phyloP scores from a whole-genome alignment of 108 stramenopile genomes.

The Nitzschia sp. region DNA sequence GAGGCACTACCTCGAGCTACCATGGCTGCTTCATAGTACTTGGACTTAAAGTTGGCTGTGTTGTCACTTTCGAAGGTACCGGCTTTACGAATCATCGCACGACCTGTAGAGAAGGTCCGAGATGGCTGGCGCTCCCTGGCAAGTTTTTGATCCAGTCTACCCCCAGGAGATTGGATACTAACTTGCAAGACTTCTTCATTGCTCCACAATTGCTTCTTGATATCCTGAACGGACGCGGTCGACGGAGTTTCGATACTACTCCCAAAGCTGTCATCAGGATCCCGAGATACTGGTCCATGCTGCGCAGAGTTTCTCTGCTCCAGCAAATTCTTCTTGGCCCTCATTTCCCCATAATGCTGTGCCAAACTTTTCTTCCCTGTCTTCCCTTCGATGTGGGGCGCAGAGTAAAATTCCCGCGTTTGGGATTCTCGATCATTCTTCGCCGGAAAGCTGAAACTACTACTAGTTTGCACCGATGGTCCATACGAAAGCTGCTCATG shows the following conservation, averaged over 20 bases:
- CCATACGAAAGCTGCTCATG: slow-evolving; percentile 3
- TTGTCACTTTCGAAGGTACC: slow-evolving; percentile 19
- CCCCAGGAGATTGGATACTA: neutral
- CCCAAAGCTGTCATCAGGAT: slow-evolving; percentile 10
- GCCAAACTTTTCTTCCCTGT: slow-evolving; percentile 1
- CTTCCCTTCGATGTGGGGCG: neutral
- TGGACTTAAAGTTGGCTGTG: slow-evolving; percentile 38
- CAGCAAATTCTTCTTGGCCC: neutral
- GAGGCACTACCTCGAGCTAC: slow-evolving; percentile 11
- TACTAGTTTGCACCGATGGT: neutral
- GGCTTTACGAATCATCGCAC: neutral
- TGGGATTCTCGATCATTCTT: neutral
- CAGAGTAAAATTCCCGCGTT: neutral
- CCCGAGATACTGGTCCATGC: neutral
- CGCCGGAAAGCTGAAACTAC: no score
- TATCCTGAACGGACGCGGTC: slow-evolving; percentile 16
- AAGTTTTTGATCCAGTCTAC: neutral
- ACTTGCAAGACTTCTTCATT: slow-evolving; percentile 41
- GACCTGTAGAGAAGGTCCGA: slow-evolving; percentile 31
- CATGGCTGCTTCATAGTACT: slow-evolving; percentile 43
- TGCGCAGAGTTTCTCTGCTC: neutral
- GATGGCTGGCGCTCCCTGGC: neutral
- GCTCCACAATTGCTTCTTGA: slow-evolving; percentile 49
- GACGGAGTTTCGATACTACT: slow-evolving; percentile 40
- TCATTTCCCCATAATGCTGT: neutral